These are phyloP conservation scores for Jackrogersella multiformis DNA, from an alignment of 495 filamentous ascomycete species.

Conservation along the genomic window DNA sequence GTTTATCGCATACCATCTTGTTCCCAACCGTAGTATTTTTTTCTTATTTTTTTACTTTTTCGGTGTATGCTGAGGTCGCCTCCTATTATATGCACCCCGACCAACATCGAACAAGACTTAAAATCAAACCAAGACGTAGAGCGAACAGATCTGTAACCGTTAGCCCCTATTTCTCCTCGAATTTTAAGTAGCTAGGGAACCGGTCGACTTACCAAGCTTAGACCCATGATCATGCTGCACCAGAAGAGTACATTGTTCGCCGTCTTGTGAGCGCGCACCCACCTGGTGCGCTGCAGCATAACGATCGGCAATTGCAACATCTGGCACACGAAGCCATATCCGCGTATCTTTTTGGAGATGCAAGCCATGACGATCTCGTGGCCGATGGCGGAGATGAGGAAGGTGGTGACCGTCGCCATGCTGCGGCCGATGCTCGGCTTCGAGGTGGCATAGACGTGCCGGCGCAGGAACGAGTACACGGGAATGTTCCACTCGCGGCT, in stretches of 20 bases:
- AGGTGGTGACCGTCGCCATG: conserved; percentile 88
- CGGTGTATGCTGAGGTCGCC: not conserved
- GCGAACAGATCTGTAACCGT: conserved; percentile 59
- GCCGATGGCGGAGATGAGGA: conserved; percentile 85
- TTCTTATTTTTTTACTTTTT: not conserved
- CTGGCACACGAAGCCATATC: conserved; percentile 92
- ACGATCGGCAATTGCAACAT: conserved; percentile 97
- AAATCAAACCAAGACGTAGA: conserved; percentile 59
- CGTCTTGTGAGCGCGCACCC: conserved; percentile 74
- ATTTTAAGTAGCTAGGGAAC: not conserved
- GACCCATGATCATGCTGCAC: conserved; percentile 91
- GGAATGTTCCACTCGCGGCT: conserved; percentile 97
- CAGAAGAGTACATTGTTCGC: conserved; percentile 96
- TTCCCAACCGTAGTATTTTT: not conserved
- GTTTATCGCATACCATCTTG: not conserved
- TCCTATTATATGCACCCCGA: not conserved
- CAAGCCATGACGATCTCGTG: conserved; percentile 98
- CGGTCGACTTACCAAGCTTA: conserved; percentile 76
- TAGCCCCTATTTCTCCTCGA: conserved; percentile 8
- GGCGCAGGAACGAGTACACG: conserved; percentile 95
- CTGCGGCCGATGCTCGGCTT: conserved; percentile 76
- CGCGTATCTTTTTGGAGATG: conserved; percentile 95
- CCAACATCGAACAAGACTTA: not conserved
- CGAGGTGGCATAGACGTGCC: conserved; percentile 90
- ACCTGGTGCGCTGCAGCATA: conserved; percentile 82